Conservation (phyloP, 2,329 filamentous ascomycete species). For the Xylaria sp. region DNA sequence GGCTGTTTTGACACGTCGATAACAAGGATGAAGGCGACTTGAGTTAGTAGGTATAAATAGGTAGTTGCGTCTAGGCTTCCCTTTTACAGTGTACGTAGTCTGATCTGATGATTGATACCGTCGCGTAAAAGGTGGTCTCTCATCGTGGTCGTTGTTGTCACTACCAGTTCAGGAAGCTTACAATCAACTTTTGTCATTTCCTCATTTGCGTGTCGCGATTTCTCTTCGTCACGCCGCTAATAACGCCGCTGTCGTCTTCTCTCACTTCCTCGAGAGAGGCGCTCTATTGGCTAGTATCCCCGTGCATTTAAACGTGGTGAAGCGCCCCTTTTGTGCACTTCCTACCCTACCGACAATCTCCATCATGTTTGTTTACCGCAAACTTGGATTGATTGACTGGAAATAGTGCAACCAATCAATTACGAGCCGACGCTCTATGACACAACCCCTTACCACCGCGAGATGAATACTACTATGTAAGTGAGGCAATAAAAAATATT, state of each 20-base stretch:
- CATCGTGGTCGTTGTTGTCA: background rate
- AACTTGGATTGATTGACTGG: background rate
- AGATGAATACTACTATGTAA: background rate
- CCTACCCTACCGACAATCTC: too few species aligned
- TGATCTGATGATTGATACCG: background rate
- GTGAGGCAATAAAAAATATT: background rate
- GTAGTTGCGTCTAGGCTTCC: background rate
- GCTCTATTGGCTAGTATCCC: too few species aligned
- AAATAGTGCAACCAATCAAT: slow-evolving; percentile 1
- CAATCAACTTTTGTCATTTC: too few species aligned
- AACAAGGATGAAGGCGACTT: too few species aligned
- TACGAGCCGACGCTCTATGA: background rate
- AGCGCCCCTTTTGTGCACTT: too few species aligned
- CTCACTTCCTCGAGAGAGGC: too few species aligned
- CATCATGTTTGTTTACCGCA: background rate
- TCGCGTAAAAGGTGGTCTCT: background rate
- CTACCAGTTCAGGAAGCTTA: background rate
- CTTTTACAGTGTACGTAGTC: background rate
- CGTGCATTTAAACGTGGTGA: too few species aligned
- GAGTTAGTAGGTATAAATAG: background rate
- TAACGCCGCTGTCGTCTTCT: too few species aligned
- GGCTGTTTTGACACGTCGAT: too few species aligned
- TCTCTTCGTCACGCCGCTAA: too few species aligned
- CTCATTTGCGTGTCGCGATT: too few species aligned
- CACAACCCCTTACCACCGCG: background rate